These are phyloP conservation scores for Chara braunii DNA, from an alignment of 139 green algal genomes.

Conservation along the genomic window DNA sequence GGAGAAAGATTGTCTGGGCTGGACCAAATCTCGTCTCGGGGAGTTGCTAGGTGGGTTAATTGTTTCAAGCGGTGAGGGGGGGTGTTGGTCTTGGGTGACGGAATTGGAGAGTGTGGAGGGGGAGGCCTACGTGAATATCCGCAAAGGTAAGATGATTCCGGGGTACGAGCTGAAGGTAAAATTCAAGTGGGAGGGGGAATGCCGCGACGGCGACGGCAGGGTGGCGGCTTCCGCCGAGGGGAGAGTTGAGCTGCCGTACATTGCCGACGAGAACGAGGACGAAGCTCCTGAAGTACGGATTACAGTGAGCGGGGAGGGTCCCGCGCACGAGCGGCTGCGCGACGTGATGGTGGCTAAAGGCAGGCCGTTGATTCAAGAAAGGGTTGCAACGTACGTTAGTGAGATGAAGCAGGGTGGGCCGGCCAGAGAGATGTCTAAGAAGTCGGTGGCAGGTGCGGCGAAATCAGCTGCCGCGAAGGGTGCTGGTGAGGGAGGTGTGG, in stretches of 20 bases:
- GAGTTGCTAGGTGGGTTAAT: constrained; percentile 28
- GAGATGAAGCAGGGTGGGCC: constrained; percentile 30
- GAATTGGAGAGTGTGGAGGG: constrained; percentile 25
- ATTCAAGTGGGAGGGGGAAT: constrained; percentile 38
- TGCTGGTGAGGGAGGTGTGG: too few relatives aligned
- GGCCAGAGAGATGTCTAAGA: constrained; percentile 6
- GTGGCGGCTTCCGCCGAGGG: constrained; percentile 8
- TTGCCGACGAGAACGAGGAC: constrained; percentile 52
- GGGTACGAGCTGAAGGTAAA: constrained; percentile 49
- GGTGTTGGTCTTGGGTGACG: not conserved
- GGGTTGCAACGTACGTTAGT: constrained; percentile 29
- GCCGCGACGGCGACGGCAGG: constrained; percentile 16
- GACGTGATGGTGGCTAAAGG: constrained; percentile 28
- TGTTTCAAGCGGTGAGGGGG: constrained; percentile 13
- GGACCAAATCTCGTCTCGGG: constrained; percentile 21
- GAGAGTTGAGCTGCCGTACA: constrained; percentile 45
- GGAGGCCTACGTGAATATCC: constrained; percentile 45
- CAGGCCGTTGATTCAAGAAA: constrained; percentile 14
- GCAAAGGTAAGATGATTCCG: constrained; percentile 50
- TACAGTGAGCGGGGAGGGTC: not conserved
- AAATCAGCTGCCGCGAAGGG: too few relatives aligned
- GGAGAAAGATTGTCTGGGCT: constrained; percentile 45
- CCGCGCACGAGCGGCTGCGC: constrained; percentile 14
- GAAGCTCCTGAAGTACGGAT: constrained; percentile 48
- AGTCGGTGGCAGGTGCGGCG: not conserved